Percentiles rank a stretch among this genome's conserved stretches.
phyloP scores from a whole-genome alignment of 2,329 filamentous ascomycete genomes.

The Sporothrix humicola region DNA sequence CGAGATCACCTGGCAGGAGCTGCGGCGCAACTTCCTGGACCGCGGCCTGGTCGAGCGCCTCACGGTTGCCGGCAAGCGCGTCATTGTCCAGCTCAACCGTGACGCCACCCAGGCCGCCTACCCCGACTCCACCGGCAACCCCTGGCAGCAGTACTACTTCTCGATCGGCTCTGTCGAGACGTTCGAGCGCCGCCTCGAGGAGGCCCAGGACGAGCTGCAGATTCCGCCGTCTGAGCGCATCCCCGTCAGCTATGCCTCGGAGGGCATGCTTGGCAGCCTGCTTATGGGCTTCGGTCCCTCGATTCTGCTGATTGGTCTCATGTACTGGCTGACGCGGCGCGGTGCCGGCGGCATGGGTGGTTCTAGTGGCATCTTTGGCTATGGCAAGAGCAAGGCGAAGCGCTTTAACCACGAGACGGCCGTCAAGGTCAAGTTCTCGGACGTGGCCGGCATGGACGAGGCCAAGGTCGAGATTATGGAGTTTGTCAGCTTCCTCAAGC shows the following conservation, averaged over 20 bases:
- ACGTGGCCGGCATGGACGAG: slow-evolving; percentile 98
- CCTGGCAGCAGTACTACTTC: slow-evolving; percentile 86
- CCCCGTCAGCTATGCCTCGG: slow-evolving; percentile 83
- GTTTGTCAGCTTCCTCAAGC: slow-evolving; percentile 95
- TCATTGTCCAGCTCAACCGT: slow-evolving; percentile 76
- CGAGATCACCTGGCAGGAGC: slow-evolving; percentile 98
- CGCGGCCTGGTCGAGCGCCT: slow-evolving; percentile 96
- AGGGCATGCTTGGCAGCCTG: slow-evolving; percentile 75
- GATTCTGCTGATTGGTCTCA: slow-evolving; percentile 79
- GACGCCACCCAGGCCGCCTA: slow-evolving; percentile 75
- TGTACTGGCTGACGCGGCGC: slow-evolving; percentile 80
- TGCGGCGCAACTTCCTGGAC: slow-evolving; percentile 89
- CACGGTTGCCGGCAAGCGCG: slow-evolving; percentile 76
- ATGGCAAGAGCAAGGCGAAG: slow-evolving; percentile 94
- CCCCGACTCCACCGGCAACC: slow-evolving; percentile 73
- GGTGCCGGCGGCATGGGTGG: slow-evolving; percentile 65
- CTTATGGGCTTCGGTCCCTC: slow-evolving; percentile 84
- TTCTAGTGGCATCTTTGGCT: slow-evolving; percentile 85
- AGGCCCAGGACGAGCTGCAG: slow-evolving; percentile 83
- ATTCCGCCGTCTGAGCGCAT: slow-evolving; percentile 90
- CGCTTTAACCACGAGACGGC: slow-evolving; percentile 97
- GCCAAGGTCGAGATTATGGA: slow-evolving; percentile 99
- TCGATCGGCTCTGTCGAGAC: slow-evolving; percentile 92
- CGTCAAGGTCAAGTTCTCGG: slow-evolving; percentile 94
- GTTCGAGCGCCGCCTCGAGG: slow-evolving; percentile 87